Base-by-base conservation (phyloP, 2,329 filamentous ascomycete genomes). In the Grosmannia clavigera region DNA sequence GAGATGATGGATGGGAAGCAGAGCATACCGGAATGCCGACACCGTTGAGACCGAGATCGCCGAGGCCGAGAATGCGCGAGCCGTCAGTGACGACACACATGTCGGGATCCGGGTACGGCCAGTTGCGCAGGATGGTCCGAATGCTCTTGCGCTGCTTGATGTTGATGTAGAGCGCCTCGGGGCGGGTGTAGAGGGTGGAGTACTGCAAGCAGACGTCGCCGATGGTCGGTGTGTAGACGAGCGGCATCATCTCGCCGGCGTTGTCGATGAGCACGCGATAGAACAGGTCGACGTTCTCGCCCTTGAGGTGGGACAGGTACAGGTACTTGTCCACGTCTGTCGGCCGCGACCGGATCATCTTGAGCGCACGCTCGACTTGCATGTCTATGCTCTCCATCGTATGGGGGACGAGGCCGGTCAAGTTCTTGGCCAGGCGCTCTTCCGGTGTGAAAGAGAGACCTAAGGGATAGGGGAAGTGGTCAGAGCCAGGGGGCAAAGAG, bases 71-170 rank as follows among this genome's bases (percentile, higher is more conserved):
- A 73, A 85, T 96, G 66, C 94, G 87, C 56, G 92, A 96, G 63
- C 94, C 94, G 72, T 99, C 94, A 19, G 94, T 97, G 67, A 99
- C 86, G 71, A 96, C 92, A 70, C 91, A 95, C 70, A 99, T 99
- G 73, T 96, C 90, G 38, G 95, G 92, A 65, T 90, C 84, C 65
- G 81, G 75, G 72, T 94, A 87, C 33, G 90, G 91, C 94, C 94
- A 99, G 75, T 97, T 97, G 70, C 85, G 80, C 66, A 97, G 85
- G 71, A 97, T 92, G 54, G 88, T 86, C 68, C 85, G 84, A 65
- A 97, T 89, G 64, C 92, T 90, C 70, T 92, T 94, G 65, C 89
- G 86, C 78, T 99, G 92, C 75, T 90, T 88, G 75, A 90, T 96
- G 63, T 92, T 96, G 65, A 99, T 88, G 78, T 97, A 99, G 74